These are phyloP conservation scores for Candida berthetii DNA, from an alignment of 805 yeast species.

Conservation along the genomic window DNA sequence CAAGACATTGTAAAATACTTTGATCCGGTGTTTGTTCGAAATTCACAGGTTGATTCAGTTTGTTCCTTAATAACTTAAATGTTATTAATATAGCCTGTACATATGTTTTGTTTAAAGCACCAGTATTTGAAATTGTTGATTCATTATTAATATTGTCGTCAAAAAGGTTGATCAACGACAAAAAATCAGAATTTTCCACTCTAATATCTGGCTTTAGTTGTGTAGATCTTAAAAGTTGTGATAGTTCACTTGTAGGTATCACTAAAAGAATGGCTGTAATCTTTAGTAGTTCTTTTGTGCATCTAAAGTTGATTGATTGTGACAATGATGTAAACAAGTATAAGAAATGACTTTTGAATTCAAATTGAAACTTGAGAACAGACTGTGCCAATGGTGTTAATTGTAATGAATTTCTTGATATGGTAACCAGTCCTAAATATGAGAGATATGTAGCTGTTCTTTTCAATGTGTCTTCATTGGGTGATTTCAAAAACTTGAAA, in stretches of 20 bases:
- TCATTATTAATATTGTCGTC: background rate
- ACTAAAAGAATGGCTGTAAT: background rate
- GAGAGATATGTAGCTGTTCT: background rate
- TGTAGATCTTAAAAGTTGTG: background rate
- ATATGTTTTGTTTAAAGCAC: background rate
- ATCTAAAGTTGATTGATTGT: background rate
- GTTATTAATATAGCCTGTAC: background rate
- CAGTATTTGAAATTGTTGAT: background rate
- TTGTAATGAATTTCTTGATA: background rate
- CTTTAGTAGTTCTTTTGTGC: conserved; percentile 2
- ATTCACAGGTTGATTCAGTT: background rate
- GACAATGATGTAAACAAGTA: background rate
- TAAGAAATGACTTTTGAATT: background rate
- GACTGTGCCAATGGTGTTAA: background rate
- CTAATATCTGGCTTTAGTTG: background rate
- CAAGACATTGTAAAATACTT: background rate
- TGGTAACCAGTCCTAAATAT: background rate
- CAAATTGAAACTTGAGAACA: conserved; percentile 1
- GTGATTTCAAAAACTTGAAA: conserved; percentile 1
- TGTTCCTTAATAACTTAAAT: background rate
- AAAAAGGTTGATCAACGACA: background rate
- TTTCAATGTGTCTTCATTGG: background rate
- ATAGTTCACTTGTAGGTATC: background rate
- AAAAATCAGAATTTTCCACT: background rate
- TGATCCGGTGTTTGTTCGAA: background rate